Conservation (phyloP, 2,329 filamentous ascomycete genomes). For the Exophiala calicioides region DNA sequence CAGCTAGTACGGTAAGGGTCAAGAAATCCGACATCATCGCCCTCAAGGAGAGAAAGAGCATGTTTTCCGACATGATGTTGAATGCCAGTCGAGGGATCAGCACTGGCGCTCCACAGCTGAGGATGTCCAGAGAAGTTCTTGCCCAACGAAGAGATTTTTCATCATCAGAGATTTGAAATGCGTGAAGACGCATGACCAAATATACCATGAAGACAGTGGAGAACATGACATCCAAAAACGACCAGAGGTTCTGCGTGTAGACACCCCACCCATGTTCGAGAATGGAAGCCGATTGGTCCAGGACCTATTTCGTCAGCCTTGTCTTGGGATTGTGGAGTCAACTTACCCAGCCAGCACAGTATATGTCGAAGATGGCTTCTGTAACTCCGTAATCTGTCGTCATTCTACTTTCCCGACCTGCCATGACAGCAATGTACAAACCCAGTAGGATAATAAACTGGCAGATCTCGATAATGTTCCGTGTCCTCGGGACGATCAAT, state of each 20-base stretch:
- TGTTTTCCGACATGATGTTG: conserved; percentile 78
- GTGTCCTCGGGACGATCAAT: conserved; percentile 75
- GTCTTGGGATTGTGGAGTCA: neutral
- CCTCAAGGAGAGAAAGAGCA: conserved; percentile 76
- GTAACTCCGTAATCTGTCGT: conserved; percentile 50
- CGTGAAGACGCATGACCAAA: conserved; percentile 61
- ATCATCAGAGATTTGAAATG: conserved; percentile 15
- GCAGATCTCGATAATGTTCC: conserved; percentile 71
- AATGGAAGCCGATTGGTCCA: conserved; percentile 76
- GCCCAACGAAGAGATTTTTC: conserved; percentile 16
- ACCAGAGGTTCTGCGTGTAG: conserved; percentile 86
- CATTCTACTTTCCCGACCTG: conserved; percentile 59
- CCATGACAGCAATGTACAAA: conserved; percentile 74
- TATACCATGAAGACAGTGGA: conserved; percentile 71
- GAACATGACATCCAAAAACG: conserved; percentile 80
- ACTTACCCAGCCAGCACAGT: conserved; percentile 71
- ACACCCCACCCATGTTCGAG: conserved; percentile 76
- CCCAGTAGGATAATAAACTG: conserved; percentile 71
- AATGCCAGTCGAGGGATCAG: conserved; percentile 78
- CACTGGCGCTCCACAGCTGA: conserved; percentile 77
- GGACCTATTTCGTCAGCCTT: conserved; percentile 29
- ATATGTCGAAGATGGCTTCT: conserved; percentile 71
- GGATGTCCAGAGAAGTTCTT: conserved; percentile 33
- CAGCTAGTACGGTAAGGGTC: conserved; percentile 71
- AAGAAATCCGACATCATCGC: conserved; percentile 87